These are phyloP conservation scores for Lodderomyces elongisporus DNA, from an alignment of 1,139 yeast genomes.

Conservation along the genomic window DNA sequence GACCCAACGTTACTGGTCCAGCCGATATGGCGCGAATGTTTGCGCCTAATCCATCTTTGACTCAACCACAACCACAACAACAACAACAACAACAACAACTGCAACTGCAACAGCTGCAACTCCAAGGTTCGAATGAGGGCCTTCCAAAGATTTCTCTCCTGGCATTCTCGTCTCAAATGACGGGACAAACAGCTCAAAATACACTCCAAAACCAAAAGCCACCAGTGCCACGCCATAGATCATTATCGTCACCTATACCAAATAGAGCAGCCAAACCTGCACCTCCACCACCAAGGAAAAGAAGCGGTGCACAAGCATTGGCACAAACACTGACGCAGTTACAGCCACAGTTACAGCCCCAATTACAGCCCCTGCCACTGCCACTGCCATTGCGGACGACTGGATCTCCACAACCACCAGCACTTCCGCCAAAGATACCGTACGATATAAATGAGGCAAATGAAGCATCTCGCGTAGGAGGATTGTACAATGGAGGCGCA, in stretches of 20 bases:
- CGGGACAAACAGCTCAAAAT: constrained; percentile 38
- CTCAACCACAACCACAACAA: constrained; percentile 7
- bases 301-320: constrained; percentile 12
- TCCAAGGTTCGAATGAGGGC: constrained; percentile 4
- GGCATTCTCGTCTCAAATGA: constrained; percentile 43
- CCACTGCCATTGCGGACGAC: constrained; percentile 38
- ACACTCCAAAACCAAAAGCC: constrained; percentile 29
- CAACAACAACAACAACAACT: constrained; percentile 5
- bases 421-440: constrained; percentile 33
- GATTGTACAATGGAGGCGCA: background rate
- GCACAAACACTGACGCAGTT: too few relatives aligned
- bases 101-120: constrained; percentile 4
- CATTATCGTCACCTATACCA: constrained; percentile 45
- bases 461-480: constrained; percentile 6
- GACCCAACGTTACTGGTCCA: constrained; percentile 38
- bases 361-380: constrained; percentile 39
- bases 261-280: constrained; percentile 22
- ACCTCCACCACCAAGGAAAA: constrained; percentile 40
- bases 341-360: too few relatives aligned
- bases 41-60: constrained; percentile 17
- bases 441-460: too few relatives aligned
- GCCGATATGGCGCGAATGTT: constrained; percentile 34
- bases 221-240: constrained; percentile 33
- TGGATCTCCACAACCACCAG: constrained; percentile 19
- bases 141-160: constrained; percentile 32